Evolutionary conservation across 257 asterid species (phyloP), one percentile per base, ranked within the genome.

Genomic region (Solanum pinnatisectum): DNA sequence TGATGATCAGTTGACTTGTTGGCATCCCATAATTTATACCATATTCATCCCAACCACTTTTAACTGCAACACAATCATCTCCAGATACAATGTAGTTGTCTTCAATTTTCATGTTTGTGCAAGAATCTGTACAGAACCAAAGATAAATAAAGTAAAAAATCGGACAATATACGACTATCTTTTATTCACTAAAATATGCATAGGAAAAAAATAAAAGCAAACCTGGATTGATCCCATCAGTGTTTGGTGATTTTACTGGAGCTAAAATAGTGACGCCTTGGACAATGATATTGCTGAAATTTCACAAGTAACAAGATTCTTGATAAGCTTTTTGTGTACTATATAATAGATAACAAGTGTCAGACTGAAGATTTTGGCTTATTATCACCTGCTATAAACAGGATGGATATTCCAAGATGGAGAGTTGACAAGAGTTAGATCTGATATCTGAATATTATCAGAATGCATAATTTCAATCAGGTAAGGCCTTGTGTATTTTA

Each of bases 211-310:
- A 14, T 2, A 37, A 39, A 85, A 32, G 56, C 83, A 25, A 56
- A 94, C 98, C 96, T 91, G 97, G 97, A 87, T 94, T 94, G 25
- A 94, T 92, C 84, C 96, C 97, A 87, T 94, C 97, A 22, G 98
- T 94, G 92, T 94, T 92, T 59, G 95, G 96, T 23, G 95, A 93
- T 89, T 90, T 93, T 13, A 92, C 87, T 25, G 98, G 98, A 84
- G 98, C 98, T 83, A 93, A 77, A 90, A 94, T 92, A 84, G 96
- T 94, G 60, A 92, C 89, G 33, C 90, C 84, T 83, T 91, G 89
- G 72, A 94, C 67, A 85, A 95, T 93, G 35, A 94, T 87, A 85
- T 91, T 89, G 91, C 95, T 95, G 93, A 60, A 40, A 87, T 46
- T 40, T 77, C 65, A 63, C 85, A 90, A 74, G 22, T 77, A 83